phyloP scores from a whole-genome alignment of 1,284 basidiomycete genomes.

The Marasmius tenuissimus region DNA sequence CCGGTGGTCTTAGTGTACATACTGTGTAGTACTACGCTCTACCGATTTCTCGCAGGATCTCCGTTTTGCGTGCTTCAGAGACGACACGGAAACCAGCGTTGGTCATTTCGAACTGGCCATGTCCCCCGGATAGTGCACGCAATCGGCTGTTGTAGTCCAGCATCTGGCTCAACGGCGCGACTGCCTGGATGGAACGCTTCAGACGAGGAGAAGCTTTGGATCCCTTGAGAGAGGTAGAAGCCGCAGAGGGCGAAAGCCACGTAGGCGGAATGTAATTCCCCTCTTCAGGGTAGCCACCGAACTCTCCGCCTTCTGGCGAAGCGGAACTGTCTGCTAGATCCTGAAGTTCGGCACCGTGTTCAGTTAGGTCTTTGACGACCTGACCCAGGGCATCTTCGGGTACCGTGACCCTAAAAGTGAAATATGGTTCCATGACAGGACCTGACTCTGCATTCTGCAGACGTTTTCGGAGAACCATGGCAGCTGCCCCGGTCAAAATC shows the following conservation, averaged over 20 bases:
- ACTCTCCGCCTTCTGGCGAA: conserved; percentile 30
- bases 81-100: conserved; percentile 75
- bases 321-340: conserved; percentile 54
- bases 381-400: conserved; percentile 68
- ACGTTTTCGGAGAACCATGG: conserved; percentile 59
- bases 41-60: conserved; percentile 77
- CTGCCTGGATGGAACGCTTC: conserved; percentile 63
- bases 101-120: conserved; percentile 79
- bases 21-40: conserved; percentile 43
- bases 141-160: conserved; percentile 79
- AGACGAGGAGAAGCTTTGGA: conserved; percentile 33
- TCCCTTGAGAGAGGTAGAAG: conserved; percentile 24
- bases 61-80: conserved; percentile 53
- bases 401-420: conserved; percentile 64
- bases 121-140: conserved; percentile 79
- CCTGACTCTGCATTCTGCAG: conserved; percentile 64
- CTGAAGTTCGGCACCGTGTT: conserved; percentile 70
- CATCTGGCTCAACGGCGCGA: conserved; percentile 78
- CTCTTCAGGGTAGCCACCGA: conserved; percentile 53
- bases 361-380: conserved; percentile 75
- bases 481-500: conserved; percentile 63
- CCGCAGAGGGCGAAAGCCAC: conserved; percentile 67
- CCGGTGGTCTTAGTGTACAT: neutral
- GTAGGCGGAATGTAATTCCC: conserved; percentile 74
- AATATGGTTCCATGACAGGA: conserved; percentile 73